These are phyloP conservation scores for Lagenaria siceraria DNA, from an alignment of 306 rosid species.

Conservation along the genomic window DNA sequence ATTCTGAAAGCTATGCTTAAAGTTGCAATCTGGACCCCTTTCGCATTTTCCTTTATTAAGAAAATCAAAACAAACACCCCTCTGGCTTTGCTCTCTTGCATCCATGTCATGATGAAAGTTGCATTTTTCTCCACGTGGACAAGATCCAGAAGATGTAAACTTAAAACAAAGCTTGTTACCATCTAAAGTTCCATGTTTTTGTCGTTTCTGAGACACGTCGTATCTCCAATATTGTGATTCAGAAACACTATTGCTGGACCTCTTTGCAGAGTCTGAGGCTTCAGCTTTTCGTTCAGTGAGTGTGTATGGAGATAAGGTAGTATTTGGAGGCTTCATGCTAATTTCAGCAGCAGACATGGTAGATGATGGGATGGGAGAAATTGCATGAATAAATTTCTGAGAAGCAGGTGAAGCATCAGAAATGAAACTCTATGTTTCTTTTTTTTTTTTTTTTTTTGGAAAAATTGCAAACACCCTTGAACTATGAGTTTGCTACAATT, in stretches of 20 bases:
- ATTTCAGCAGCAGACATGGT: constrained; percentile 71
- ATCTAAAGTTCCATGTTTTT: constrained; percentile 47
- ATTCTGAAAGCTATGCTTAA: constrained; percentile 64
- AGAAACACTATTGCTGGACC: constrained; percentile 35
- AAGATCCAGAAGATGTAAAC: constrained; percentile 73
- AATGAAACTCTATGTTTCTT: constrained; percentile 6
- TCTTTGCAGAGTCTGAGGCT: constrained; percentile 42
- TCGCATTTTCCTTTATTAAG: constrained; percentile 86
- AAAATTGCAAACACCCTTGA: too few species aligned
- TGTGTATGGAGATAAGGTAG: constrained; percentile 69
- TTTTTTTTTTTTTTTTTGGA: too few species aligned
- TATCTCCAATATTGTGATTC: constrained; percentile 96
- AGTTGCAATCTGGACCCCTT: constrained; percentile 79
- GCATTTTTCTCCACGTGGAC: constrained; percentile 79
- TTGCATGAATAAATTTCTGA: constrained; percentile 95
- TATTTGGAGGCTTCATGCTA: constrained; percentile 48
- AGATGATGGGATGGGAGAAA: constrained; percentile 89
- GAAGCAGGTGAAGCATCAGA: constrained; percentile 16
- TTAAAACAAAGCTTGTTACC: constrained; percentile 71
- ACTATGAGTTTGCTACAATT: too few species aligned
- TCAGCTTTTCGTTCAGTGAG: constrained; percentile 20
- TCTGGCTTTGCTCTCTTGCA: constrained; percentile 62
- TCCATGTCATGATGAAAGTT: constrained; percentile 65
- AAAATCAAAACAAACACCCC: constrained; percentile 93
- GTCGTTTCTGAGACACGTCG: constrained; percentile 79